Evolutionary conservation across 1,284 basidiomycete genomes (phyloP).

Genomic region (Ustilago xerochloae): DNA sequence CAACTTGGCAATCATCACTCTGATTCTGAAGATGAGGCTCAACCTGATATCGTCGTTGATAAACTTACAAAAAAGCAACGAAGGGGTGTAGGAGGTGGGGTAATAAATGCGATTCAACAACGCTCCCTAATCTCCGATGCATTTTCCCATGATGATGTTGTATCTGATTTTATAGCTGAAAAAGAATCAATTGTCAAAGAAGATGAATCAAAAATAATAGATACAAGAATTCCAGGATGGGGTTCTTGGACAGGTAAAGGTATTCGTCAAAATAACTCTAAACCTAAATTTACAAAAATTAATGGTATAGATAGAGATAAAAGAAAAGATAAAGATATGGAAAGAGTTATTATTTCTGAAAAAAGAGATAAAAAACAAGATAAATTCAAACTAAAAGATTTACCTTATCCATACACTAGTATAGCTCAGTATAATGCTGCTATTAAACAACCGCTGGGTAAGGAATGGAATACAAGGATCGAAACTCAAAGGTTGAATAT

Average conservation of each 20-base stretch:
- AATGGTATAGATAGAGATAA: conserved; percentile 78
- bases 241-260: conserved; percentile 92
- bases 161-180: conserved; percentile 84
- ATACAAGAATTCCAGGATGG: conserved; percentile 90
- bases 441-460: conserved; percentile 82
- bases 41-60: neutral
- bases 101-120: conserved; percentile 71
- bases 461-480: conserved; percentile 93
- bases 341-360: conserved; percentile 93
- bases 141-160: conserved; percentile 95
- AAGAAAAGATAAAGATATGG: conserved; percentile 84
- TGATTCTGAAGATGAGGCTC: conserved; percentile 23
- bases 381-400: conserved; percentile 86
- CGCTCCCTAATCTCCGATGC: conserved; percentile 90
- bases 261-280: conserved; percentile 64
- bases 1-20: neutral
- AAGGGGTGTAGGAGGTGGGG: neutral
- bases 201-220: conserved; percentile 84
- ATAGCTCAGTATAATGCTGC: conserved; percentile 87
- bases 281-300: conserved; percentile 10
- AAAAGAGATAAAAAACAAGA: conserved; percentile 90
- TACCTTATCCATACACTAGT: conserved; percentile 89
- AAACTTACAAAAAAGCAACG: neutral
- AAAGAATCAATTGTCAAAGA: conserved; percentile 82
- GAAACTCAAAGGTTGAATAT: conserved; percentile 79